Conservation (phyloP, 2,329 filamentous ascomycete genomes). For the Drechslerella coelobrocha region DNA sequence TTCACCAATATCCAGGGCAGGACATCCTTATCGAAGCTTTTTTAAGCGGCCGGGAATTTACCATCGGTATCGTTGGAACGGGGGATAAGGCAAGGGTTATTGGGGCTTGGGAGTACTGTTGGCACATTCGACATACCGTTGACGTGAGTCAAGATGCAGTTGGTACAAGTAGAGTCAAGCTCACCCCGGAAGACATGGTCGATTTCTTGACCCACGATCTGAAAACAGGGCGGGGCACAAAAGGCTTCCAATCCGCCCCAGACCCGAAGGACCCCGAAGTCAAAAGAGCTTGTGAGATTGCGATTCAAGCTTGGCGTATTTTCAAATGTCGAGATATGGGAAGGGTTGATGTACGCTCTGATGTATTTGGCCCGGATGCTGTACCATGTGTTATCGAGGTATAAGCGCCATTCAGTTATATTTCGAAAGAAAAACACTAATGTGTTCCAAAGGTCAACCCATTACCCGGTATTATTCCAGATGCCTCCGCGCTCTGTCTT, state of each 20-base stretch:
- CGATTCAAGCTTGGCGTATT: too few relatives aligned
- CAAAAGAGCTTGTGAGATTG: slow-evolving; percentile 7
- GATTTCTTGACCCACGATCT: slow-evolving; percentile 14
- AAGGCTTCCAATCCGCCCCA: slow-evolving; percentile 5
- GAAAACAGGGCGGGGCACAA: background rate
- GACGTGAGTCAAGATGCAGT: background rate
- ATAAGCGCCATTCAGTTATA: background rate
- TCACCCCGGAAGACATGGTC: slow-evolving; percentile 4
- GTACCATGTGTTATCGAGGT: slow-evolving; percentile 16
- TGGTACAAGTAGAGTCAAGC: background rate
- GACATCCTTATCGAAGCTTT: too few relatives aligned
- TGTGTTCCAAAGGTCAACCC: slow-evolving; percentile 10
- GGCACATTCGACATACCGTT: slow-evolving; percentile 4
- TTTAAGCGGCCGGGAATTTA: too few relatives aligned
- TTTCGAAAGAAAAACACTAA: background rate
- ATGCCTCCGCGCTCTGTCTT: background rate
- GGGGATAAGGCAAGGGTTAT: too few relatives aligned
- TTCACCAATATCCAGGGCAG: too few relatives aligned
- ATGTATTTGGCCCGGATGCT: slow-evolving; percentile 8
- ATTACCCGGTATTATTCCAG: slow-evolving; percentile 1
- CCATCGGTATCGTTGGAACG: too few relatives aligned
- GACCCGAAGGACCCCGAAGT: slow-evolving; percentile 16
- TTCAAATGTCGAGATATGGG: too few relatives aligned
- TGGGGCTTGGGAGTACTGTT: too few relatives aligned
- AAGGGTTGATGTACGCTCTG: too few relatives aligned